phyloP scores from a whole-genome alignment of 257 asterid genomes.

The Galeopsis tetrahit region DNA sequence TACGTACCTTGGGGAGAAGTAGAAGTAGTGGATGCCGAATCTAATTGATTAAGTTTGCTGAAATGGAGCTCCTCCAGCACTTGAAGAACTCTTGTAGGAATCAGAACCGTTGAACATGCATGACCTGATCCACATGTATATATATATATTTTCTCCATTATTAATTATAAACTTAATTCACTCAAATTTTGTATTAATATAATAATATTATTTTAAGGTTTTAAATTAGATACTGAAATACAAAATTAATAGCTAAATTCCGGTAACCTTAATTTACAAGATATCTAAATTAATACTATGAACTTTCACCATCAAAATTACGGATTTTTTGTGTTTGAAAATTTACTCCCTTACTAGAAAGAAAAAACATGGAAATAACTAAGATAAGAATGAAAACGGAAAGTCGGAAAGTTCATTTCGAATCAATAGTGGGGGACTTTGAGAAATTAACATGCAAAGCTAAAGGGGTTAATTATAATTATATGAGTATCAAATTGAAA shows the following conservation, averaged over 20 bases:
- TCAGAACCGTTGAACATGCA: constrained; percentile 69
- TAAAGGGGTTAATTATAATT: not conserved
- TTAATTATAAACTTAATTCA: too few relatives aligned
- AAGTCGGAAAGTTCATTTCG: not conserved
- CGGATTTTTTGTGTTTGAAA: too few relatives aligned
- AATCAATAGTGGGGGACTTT: not conserved
- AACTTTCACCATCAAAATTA: not conserved
- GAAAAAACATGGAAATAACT: too few relatives aligned
- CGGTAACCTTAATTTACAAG: too few relatives aligned
- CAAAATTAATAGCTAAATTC: too few relatives aligned
- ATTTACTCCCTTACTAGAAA: too few relatives aligned
- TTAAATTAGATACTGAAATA: too few relatives aligned
- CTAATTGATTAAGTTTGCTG: constrained; percentile 32
- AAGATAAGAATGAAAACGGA: not conserved
- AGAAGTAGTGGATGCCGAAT: constrained; percentile 39
- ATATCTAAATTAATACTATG: not conserved
- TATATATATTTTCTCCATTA: not conserved
- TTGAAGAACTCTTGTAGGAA: constrained; percentile 83
- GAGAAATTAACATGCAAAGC: not conserved
- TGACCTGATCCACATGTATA: constrained; percentile 45
- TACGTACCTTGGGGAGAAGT: constrained; percentile 34
- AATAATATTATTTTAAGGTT: too few relatives aligned
- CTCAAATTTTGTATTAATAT: too few relatives aligned
- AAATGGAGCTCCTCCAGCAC: constrained; percentile 67
- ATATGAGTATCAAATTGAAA: not conserved